phyloP scores from a whole-genome alignment of 805 yeast genomes.

The Zygotorulaspora chibaensis region DNA sequence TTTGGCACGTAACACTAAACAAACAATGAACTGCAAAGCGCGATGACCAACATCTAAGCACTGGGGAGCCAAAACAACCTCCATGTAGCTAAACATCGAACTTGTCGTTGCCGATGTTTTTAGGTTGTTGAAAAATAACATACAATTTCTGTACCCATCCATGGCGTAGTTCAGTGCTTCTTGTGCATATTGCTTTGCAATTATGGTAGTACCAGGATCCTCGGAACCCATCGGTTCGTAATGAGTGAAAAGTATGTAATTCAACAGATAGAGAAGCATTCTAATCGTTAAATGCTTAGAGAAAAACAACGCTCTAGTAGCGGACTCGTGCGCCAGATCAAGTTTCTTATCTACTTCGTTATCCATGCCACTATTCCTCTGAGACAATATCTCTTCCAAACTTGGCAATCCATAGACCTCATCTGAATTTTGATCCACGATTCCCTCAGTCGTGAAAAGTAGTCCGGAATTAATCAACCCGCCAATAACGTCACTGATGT shows the following conservation, averaged over 20 bases:
- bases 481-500: conserved; percentile 27
- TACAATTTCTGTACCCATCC: conserved; percentile 42
- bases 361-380: conserved; percentile 11
- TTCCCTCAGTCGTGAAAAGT: conserved; percentile 30
- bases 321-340: conserved; percentile 39
- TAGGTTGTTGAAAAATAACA: conserved; percentile 39
- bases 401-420: conserved; percentile 34
- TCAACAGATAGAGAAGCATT: conserved; percentile 47
- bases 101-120: conserved; percentile 35
- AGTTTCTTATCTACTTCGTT: conserved; percentile 31
- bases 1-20: conserved; percentile 46
- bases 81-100: conserved; percentile 38
- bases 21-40: conserved; percentile 54
- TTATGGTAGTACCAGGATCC: conserved; percentile 32
- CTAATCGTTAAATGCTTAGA: conserved; percentile 40
- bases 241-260: conserved; percentile 45
- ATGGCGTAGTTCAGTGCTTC: conserved; percentile 40
- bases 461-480: conserved; percentile 30
- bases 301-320: conserved; percentile 39
- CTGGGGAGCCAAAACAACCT: conserved; percentile 46
- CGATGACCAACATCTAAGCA: conserved; percentile 52
- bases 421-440: conserved; percentile 30
- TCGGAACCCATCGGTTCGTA: conserved; percentile 41
- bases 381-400: conserved; percentile 27
- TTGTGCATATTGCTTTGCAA: conserved; percentile 41